Base-by-base conservation (phyloP, 352 stramenopile genomes). In the Pythium vanterpoolii region DNA sequence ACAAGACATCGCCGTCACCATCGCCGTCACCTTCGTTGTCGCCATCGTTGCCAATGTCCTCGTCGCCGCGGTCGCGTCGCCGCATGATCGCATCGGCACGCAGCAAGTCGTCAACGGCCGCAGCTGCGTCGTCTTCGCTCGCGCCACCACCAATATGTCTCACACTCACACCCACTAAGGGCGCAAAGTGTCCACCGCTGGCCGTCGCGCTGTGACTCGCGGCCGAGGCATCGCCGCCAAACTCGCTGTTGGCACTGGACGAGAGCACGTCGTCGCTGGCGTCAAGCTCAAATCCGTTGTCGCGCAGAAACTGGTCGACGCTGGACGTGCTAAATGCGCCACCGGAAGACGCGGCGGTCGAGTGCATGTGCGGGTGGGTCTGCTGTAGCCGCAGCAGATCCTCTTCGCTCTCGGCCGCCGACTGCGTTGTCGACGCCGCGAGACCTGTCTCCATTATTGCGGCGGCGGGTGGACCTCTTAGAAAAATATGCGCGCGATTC, bases 291-390 rank as follows among this genome's bases (percentile, higher is more conserved):
- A 91, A 85, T 61, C 84, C 82, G 58, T 93, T 86, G 40, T 93
- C 79, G 39, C 76, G 78, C 13, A 93, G 67, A 64, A 93, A 93
- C 44, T 77, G 74, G 66, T 93, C 84, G 53, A 93, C 79, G 50
- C 79, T 93, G 8, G 77, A 88, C 31, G 77, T 77, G 58, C 77
- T 88, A 51, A 78, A 78, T 42, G 66, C 68, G 52, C 68, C 68
- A 49, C 68, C 71, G 24, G 56, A 66, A 11, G 36, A 31, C 40
- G 47, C 34, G 23, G n/a, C 33, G 9, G 23, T 40, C 43, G 50
- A 26, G 27, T 51, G 61, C 36, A 30, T 30, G 21, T 19, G 56
- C 48, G 56, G 56, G 40, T 45, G 51, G 51, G 61, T 38, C 30
- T 53, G 40, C 62, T 65, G 56, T 0, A 64, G 33, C 1, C 49